Conservation (phyloP, 441 rosid genomes). For the Populus hybrid region DNA sequence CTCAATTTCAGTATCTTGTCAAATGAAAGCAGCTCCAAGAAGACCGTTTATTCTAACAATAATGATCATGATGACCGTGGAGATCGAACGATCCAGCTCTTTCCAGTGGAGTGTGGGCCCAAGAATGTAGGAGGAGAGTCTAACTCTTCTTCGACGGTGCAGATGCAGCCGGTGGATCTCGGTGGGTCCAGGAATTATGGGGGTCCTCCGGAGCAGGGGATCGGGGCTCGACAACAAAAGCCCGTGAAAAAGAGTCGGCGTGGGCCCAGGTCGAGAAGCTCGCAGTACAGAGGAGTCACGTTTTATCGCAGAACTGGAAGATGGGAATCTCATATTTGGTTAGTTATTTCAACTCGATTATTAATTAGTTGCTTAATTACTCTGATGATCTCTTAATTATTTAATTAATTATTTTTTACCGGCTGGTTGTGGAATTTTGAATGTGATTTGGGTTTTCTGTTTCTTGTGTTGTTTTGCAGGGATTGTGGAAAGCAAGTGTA, state of each 20-base stretch:
- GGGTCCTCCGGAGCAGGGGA: conserved; percentile 19
- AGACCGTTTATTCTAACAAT: neutral
- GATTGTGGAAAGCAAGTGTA: conserved; percentile 96
- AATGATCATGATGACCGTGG: neutral
- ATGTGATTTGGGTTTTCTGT: neutral
- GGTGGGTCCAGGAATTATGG: conserved; percentile 14
- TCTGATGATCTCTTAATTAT: too few species aligned
- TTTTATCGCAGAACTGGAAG: conserved; percentile 90
- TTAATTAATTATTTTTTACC: neutral
- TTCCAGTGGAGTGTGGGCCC: conserved; percentile 28
- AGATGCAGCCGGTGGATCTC: conserved; percentile 32
- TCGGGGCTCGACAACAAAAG: conserved; percentile 24
- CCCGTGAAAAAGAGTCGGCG: conserved; percentile 69
- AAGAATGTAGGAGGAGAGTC: neutral
- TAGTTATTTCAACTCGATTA: neutral
- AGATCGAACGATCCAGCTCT: conserved; percentile 38
- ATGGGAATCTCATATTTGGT: conserved; percentile 99
- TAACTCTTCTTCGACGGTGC: conserved; percentile 4
- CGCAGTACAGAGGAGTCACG: conserved; percentile 91
- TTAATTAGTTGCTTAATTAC: neutral
- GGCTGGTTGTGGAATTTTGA: neutral
- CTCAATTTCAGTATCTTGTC: conserved; percentile 28
- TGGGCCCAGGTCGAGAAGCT: conserved; percentile 87
- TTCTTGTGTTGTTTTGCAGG: conserved; percentile 39
- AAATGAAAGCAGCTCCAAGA: neutral